Evolutionary conservation across 345 rosid genomes (phyloP), one percentile per base, ranked within the genome.

Genomic region (Corchorus capsularis): DNA sequence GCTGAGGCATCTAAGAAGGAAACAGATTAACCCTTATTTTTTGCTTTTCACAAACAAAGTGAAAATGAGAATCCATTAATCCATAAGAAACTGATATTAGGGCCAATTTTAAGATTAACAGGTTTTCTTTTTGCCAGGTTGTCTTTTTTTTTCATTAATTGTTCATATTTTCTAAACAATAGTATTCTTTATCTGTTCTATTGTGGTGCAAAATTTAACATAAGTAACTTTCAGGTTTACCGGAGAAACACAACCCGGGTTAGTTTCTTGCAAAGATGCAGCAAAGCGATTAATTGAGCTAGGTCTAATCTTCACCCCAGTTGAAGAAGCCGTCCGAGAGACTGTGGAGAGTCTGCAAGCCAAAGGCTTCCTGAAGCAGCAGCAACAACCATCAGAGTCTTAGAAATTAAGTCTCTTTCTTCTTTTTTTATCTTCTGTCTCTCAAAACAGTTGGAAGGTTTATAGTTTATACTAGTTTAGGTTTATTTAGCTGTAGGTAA

Each of bases 261-360:
- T 92, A 72, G 68, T 71, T 65, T 55, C 85, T 1, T 82, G 94
- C 79, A 22, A 83, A 59, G 87, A 90, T 69, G 94, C 96, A n/a
- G 94, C 94, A 50, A 89, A 92, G 89, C 88, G 87, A 79, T 77
- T 92, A 78, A 85, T 90, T 0, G 76, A 88, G 64, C 83, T 90
- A 22, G 97, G 97, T 27, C 10, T 94, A 46, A 77, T 77, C 59
- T 94, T 92, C 79, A 87, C 87, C 4, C 82, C 89, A 1, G 78
- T 91, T n/a, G 97, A 90, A 83, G 93, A 87, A 43, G 84, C 93
- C 59, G 82, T 91, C 8, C 67, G 79, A 49, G 94, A 92, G 35
- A 83, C 96, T 0, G 93, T 90, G 9, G 87, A 86, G 74, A 91
- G 93, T 81, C 74, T 89, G 63, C 78, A 60, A 82, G 85, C 84